A percentile compares a stretch with the other conserved stretches of the same genome.
These are phyloP conservation scores for Neckera pumila DNA, from an alignment of 225 moss, liverwort and hornwort species.

Conservation along the genomic window DNA sequence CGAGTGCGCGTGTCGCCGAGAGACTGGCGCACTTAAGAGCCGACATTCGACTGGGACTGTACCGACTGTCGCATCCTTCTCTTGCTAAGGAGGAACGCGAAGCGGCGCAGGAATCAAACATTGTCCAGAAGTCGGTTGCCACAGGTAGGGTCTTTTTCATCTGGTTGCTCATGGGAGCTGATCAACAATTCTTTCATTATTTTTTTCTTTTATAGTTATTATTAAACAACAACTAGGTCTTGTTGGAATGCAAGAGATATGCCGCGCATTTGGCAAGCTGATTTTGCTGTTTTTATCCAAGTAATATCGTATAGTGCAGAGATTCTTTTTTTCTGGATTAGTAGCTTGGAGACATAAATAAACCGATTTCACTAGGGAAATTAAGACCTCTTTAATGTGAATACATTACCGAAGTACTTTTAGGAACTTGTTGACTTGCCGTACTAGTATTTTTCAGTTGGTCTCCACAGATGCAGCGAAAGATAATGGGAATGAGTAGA, in stretches of 20 bases:
- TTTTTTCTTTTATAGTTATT: too few relatives aligned
- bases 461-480: background rate
- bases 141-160: slow-evolving; percentile 6
- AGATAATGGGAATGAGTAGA: background rate
- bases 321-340: too few relatives aligned
- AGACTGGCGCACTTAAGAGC: slow-evolving; percentile 37
- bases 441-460: background rate
- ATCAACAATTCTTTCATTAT: too few relatives aligned
- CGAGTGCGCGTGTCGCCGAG: slow-evolving; percentile 20
- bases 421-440: background rate
- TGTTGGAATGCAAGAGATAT: too few relatives aligned
- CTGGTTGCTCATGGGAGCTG: background rate
- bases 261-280: background rate
- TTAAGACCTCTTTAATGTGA: background rate
- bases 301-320: background rate
- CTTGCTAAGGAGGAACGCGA: slow-evolving; percentile 11
- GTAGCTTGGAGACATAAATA: too few relatives aligned
- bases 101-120: slow-evolving; percentile 32
- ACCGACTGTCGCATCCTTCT: slow-evolving; percentile 23
- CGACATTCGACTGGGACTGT: slow-evolving; percentile 26
- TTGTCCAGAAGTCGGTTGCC: slow-evolving; percentile 39
- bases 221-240: too few relatives aligned
- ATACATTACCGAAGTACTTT: background rate
- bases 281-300: background rate
- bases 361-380: background rate